phyloP scores from a whole-genome alignment of 2,329 filamentous ascomycete species.

The Cladophialophora chaetospira region DNA sequence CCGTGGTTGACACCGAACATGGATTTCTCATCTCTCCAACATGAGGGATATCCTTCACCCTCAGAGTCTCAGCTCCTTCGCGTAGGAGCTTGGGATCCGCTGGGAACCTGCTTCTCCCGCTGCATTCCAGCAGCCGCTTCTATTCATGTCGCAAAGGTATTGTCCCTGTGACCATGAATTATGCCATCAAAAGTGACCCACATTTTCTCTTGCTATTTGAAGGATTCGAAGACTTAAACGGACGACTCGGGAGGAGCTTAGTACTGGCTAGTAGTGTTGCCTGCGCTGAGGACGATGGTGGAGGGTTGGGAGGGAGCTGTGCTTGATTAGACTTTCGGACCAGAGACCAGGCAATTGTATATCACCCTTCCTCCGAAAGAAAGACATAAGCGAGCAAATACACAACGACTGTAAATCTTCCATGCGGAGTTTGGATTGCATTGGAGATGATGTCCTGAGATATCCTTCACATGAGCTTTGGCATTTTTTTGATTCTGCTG shows the following conservation, averaged over 20 bases:
- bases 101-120: constrained; percentile 1
- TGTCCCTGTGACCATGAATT: constrained; percentile 11
- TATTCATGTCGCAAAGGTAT: constrained; percentile 1
- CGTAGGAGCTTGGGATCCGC: no score
- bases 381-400: constrained; percentile 11
- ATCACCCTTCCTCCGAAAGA: constrained; percentile 12
- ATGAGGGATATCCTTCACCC: not conserved
- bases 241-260: not conserved
- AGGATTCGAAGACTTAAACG: not conserved
- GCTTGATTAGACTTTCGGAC: constrained; percentile 11
- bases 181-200: constrained; percentile 6
- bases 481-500: no score
- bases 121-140: constrained; percentile 9
- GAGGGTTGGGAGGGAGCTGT: constrained; percentile 4
- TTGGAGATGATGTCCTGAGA: no score
- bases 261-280: not conserved
- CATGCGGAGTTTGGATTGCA: no score
- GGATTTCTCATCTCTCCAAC: not conserved
- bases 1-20: not conserved
- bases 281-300: constrained; percentile 1
- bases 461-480: no score
- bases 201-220: constrained; percentile 6
- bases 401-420: constrained; percentile 7
- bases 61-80: no score
- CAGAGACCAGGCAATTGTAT: constrained; percentile 8